phyloP scores from a whole-genome alignment of 495 filamentous ascomycete species.

The Articulospora tetracladia region DNA sequence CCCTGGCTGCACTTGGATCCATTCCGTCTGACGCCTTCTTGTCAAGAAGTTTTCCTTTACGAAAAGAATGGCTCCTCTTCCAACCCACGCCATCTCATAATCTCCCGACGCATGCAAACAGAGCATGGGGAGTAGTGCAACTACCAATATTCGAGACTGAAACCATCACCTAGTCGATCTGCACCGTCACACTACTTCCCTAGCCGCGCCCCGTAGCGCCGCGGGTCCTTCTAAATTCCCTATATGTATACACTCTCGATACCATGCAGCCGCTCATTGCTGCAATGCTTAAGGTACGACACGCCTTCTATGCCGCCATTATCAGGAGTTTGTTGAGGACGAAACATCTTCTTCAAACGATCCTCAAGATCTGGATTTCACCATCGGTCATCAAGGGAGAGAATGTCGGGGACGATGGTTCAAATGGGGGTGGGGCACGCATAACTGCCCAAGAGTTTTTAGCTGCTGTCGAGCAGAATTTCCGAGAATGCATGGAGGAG shows the following conservation, averaged over 20 bases:
- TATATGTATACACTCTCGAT: conserved; percentile 31
- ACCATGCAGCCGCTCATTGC: conserved; percentile 28
- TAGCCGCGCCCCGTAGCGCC: conserved; percentile 22
- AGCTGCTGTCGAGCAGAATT: conserved; percentile 30
- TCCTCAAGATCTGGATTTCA: conserved; percentile 46
- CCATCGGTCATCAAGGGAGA: conserved; percentile 33
- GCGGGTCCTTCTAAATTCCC: conserved; percentile 3
- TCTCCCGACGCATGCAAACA: conserved; percentile 4
- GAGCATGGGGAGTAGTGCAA: conserved; percentile 12
- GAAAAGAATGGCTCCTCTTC: background rate
- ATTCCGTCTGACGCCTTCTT: background rate
- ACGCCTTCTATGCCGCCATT: conserved; percentile 27
- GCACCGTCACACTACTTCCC: conserved; percentile 2
- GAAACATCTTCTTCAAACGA: conserved; percentile 45
- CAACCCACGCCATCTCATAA: background rate
- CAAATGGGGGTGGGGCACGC: background rate
- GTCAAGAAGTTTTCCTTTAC: conserved; percentile 9
- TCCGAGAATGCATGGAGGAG: conserved; percentile 34
- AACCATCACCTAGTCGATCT: conserved; percentile 4
- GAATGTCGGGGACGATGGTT: conserved; percentile 25
- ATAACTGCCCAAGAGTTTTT: conserved; percentile 23
- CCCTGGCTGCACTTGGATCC: conserved; percentile 7
- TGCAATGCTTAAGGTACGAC: conserved; percentile 28
- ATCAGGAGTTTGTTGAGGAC: conserved; percentile 46
- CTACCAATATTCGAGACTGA: conserved; percentile 1